Conservation (phyloP, 164 flowering plant genomes). For the Umbilicus rupestris region DNA sequence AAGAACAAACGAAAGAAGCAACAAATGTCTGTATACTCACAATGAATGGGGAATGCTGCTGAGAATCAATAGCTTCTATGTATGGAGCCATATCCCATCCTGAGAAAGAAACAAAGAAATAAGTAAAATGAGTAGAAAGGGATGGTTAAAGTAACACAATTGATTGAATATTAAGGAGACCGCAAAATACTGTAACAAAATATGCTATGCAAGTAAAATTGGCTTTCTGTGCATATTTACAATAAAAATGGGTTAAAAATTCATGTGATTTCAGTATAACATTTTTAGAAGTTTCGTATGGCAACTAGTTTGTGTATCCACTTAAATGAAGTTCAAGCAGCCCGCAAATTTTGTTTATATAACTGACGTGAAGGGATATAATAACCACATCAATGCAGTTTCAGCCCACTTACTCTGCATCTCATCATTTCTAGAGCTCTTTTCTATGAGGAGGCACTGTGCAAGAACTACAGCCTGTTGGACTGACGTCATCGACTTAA, state of each 20-base stretch:
- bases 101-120: conserved; percentile 23
- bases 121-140: background rate
- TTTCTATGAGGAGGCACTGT: conserved; percentile 64
- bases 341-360: background rate
- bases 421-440: conserved; percentile 51
- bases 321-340: background rate
- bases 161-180: background rate
- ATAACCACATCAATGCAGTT: background rate
- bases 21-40: conserved; percentile 28
- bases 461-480: conserved; percentile 77
- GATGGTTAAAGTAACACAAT: background rate
- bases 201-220: background rate
- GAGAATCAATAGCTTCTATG: conserved; percentile 86
- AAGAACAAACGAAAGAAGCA: background rate
- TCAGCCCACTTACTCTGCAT: conserved; percentile 42
- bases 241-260: background rate
- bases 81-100: conserved; percentile 97
- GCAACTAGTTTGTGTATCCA: background rate
- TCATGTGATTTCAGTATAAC: background rate
- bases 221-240: background rate
- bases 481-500: conserved; percentile 24
- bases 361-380: conserved; percentile 2
- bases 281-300: background rate
- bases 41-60: conserved; percentile 39
- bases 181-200: background rate